Conservation (phyloP, 177 flowering plant genomes). For the Vitis hybrid region DNA sequence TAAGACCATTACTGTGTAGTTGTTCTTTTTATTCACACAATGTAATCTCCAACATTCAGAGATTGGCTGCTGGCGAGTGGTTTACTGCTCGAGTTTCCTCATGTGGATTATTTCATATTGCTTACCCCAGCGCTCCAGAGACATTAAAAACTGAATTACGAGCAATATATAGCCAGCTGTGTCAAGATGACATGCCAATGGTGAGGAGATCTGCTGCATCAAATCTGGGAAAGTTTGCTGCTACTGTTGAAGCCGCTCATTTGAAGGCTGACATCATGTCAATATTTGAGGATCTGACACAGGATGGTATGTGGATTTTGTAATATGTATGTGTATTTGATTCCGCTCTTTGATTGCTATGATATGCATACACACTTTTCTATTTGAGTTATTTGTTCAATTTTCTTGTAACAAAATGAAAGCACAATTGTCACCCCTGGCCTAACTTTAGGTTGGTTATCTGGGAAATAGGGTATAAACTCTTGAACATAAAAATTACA, state of each 20-base stretch:
- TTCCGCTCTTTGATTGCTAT: too few relatives aligned
- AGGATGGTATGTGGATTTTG: constrained; percentile 59
- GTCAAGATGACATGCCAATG: constrained; percentile 99
- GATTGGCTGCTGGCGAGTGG: constrained; percentile 94
- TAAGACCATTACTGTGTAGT: not conserved
- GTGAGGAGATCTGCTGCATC: constrained; percentile 93
- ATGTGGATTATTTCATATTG: constrained; percentile 90
- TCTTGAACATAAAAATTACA: too few relatives aligned
- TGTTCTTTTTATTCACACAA: not conserved
- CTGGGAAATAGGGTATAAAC: too few relatives aligned
- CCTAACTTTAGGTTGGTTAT: too few relatives aligned
- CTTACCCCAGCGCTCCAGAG: constrained; percentile 89
- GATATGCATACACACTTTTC: too few relatives aligned
- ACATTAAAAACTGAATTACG: constrained; percentile 65
- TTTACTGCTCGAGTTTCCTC: constrained; percentile 94
- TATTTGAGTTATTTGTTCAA: too few relatives aligned
- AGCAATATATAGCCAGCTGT: constrained; percentile 69
- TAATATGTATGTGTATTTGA: not conserved
- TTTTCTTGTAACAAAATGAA: too few relatives aligned
- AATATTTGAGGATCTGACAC: constrained; percentile 85
- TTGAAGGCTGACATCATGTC: constrained; percentile 82
- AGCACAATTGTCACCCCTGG: too few relatives aligned
- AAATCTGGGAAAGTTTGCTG: constrained; percentile 91
- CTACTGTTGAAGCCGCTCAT: constrained; percentile 77
- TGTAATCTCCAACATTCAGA: constrained; percentile 35